Percentiles rank a stretch among this genome's conserved stretches.
Evolutionary conservation across 495 filamentous ascomycete genomes (phyloP).

Genomic region (Penicillium simplicissimum): DNA sequence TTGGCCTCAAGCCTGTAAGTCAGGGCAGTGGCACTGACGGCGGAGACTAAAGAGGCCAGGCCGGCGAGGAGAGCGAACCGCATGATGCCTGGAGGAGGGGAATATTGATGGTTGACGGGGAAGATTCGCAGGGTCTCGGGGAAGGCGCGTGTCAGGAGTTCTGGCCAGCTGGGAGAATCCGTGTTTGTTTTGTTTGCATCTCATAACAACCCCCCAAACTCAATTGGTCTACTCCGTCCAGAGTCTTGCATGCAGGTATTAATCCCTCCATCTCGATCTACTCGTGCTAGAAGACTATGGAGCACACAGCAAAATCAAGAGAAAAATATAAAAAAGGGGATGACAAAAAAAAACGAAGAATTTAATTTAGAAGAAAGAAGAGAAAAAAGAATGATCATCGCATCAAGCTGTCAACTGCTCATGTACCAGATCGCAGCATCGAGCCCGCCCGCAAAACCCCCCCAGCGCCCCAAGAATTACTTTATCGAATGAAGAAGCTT

Average conservation of each 20-base stretch:
- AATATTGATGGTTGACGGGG: slow-evolving; percentile 6
- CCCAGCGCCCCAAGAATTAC: slow-evolving; percentile 24
- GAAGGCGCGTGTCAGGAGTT: slow-evolving; percentile 29
- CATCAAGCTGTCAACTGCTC: slow-evolving; percentile 27
- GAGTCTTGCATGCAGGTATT: no score
- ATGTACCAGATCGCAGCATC: slow-evolving; percentile 30
- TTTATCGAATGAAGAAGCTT: slow-evolving; percentile 66
- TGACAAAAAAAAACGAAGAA: slow-evolving; percentile 5
- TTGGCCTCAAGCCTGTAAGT: slow-evolving; percentile 90
- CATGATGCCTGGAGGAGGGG: slow-evolving; percentile 33
- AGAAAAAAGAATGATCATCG: slow-evolving; percentile 16
- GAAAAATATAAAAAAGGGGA: slow-evolving; percentile 4
- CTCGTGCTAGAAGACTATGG: slow-evolving; percentile 17
- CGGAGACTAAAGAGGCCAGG: slow-evolving; percentile 66
- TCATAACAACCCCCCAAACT: slow-evolving; percentile 15
- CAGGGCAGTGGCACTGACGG: slow-evolving; percentile 75
- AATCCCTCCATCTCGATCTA: slow-evolving; percentile 19
- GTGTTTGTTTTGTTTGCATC: slow-evolving; percentile 46
- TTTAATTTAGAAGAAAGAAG: slow-evolving; percentile 1
- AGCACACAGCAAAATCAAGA: slow-evolving; percentile 3
- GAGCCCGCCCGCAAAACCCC: slow-evolving; percentile 25
- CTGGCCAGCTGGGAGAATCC: slow-evolving; percentile 39
- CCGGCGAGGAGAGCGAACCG: slow-evolving; percentile 45
- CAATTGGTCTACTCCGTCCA: not conserved
- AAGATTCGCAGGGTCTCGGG: slow-evolving; percentile 9